phyloP scores from a whole-genome alignment of 2,329 filamentous ascomycete genomes.

The Pestalotiopsis sp. region DNA sequence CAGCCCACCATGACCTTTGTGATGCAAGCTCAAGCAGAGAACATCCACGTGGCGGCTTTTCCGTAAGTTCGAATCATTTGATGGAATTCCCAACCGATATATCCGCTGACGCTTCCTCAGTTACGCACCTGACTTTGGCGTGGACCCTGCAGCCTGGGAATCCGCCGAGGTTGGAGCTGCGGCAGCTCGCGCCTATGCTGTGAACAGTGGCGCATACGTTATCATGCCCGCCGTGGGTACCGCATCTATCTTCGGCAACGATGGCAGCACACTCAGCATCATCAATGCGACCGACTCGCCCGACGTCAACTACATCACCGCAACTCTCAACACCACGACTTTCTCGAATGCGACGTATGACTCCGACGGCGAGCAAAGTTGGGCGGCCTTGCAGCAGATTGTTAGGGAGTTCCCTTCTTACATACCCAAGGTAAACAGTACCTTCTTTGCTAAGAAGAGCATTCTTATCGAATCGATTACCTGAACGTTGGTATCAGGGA shows the following conservation, averaged over 20 bases:
- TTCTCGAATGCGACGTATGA: neutral
- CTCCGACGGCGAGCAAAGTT: neutral
- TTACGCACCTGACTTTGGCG: neutral
- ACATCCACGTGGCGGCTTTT: neutral
- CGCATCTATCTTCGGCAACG: neutral
- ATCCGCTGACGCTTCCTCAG: neutral
- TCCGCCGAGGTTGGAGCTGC: neutral
- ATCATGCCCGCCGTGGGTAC: neutral
- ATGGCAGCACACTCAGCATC: neutral
- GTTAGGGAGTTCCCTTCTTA: neutral
- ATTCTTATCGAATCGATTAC: neutral
- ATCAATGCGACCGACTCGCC: slow-evolving; percentile 4
- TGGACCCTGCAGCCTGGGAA: neutral
- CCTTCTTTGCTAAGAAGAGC: neutral
- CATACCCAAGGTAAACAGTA: neutral
- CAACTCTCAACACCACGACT: neutral
- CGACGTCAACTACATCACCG: neutral
- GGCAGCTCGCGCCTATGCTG: neutral
- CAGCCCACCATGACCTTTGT: slow-evolving; percentile 4
- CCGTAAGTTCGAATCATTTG: neutral
- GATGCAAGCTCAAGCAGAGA: neutral
- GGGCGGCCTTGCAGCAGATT: neutral
- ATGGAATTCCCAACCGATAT: neutral
- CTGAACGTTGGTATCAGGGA: neutral
- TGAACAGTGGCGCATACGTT: neutral